Conservation (phyloP, 2,329 filamentous ascomycete species). For the Passalora sequoiae region DNA sequence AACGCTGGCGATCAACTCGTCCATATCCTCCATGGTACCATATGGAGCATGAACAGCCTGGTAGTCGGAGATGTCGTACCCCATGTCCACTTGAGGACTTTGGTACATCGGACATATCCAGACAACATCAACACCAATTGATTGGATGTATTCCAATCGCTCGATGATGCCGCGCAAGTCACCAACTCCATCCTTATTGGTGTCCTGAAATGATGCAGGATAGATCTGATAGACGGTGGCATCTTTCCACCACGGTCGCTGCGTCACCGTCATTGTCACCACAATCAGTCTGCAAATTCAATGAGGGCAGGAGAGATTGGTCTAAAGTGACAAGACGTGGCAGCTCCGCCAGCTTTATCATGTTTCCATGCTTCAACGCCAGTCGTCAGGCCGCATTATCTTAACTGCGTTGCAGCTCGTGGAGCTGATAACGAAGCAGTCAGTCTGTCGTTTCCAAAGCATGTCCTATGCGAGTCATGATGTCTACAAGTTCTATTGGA, state of each 20-base stretch:
- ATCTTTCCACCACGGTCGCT: slow-evolving; percentile 36
- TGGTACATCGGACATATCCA: slow-evolving; percentile 47
- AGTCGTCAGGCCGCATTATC: too few species aligned
- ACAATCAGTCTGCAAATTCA: too few species aligned
- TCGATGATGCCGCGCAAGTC: slow-evolving; percentile 61
- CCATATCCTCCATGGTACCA: slow-evolving; percentile 44
- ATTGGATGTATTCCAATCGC: slow-evolving; percentile 55
- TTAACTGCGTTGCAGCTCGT: too few species aligned
- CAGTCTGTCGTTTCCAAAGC: too few species aligned
- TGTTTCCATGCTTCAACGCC: too few species aligned
- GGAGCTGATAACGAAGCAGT: too few species aligned
- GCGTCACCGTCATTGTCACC: slow-evolving; percentile 8
- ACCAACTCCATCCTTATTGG: slow-evolving; percentile 55
- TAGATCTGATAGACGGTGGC: slow-evolving; percentile 48
- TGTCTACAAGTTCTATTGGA: too few species aligned
- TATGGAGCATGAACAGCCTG: slow-evolving; percentile 44
- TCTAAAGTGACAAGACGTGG: too few species aligned
- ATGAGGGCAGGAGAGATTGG: too few species aligned
- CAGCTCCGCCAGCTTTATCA: too few species aligned
- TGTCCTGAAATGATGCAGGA: slow-evolving; percentile 52
- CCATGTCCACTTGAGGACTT: slow-evolving; percentile 49
- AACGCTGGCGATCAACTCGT: slow-evolving; percentile 39
- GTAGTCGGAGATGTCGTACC: slow-evolving; percentile 48
- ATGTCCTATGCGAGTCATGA: too few species aligned
- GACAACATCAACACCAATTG: slow-evolving; percentile 52